Conservation (phyloP, 1,139 yeast species). For the Debaryomyces coudertii region DNA sequence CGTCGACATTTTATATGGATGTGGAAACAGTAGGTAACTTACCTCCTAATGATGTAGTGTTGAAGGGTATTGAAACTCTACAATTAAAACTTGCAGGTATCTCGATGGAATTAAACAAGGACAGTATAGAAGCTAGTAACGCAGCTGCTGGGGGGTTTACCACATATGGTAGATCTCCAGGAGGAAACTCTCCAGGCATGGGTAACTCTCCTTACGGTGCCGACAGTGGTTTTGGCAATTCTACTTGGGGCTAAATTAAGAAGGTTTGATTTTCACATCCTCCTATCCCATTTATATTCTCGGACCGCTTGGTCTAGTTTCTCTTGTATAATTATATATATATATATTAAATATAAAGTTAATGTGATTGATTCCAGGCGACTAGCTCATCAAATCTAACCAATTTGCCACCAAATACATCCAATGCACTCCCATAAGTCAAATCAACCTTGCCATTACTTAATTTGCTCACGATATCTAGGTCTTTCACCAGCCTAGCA, state of each 20-base stretch:
- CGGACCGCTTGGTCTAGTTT: background rate
- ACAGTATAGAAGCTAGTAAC: slow-evolving; percentile 51
- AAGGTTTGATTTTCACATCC: background rate
- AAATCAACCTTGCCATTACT: slow-evolving; percentile 85
- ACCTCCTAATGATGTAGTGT: slow-evolving; percentile 85
- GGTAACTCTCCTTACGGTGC: slow-evolving; percentile 51
- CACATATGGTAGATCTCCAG: slow-evolving; percentile 52
- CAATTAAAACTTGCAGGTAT: slow-evolving; percentile 92
- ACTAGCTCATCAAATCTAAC: slow-evolving; percentile 78
- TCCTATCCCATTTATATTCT: background rate
- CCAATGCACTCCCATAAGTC: slow-evolving; percentile 91
- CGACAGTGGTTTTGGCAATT: slow-evolving; percentile 49
- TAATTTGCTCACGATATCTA: slow-evolving; percentile 61
- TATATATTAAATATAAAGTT: slow-evolving; percentile 6
- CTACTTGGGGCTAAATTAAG: slow-evolving; percentile 26
- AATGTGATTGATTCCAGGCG: slow-evolving; percentile 57
- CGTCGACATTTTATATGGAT: slow-evolving; percentile 79
- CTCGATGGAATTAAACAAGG: slow-evolving; percentile 75
- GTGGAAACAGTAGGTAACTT: slow-evolving; percentile 92
- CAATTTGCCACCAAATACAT: slow-evolving; percentile 86
- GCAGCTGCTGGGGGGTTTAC: slow-evolving; percentile 51
- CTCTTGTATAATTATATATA: slow-evolving; percentile 7
- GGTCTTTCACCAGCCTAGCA: slow-evolving; percentile 73
- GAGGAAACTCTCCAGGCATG: slow-evolving; percentile 40
- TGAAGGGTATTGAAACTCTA: slow-evolving; percentile 78